Base-by-base conservation (phyloP, 306 rosid species). In the Prunus armeniaca region DNA sequence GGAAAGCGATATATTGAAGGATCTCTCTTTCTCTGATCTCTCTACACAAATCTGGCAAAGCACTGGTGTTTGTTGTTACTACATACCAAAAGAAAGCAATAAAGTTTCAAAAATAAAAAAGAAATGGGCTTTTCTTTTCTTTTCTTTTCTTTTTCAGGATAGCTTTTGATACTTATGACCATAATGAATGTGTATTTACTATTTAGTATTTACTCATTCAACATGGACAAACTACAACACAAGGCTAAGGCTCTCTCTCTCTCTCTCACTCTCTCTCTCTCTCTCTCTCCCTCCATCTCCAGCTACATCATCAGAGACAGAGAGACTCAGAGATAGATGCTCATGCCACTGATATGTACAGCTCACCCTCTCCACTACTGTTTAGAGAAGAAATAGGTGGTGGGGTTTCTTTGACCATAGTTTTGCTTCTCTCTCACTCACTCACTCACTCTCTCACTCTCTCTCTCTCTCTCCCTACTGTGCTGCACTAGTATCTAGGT, bases 1-100 rank as follows among this genome's bases (percentile, higher is more conserved):
- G 67, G 90, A 88, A 85, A 87, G 86, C 84, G 89, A 89, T 88
- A 30, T 15, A 30, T 28, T 84, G 85, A 78, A 80, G 84, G 84
- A 85, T 86, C 86, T 89, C 82, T 76, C 73, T 20, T 18, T 46
- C 46, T 75, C 86, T 57, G 67, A 57, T 76, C 70, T 71, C 70
- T 73, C 79, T 67, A 78, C 82, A 86, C 87, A 81, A 82, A 88
- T 87, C 93, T 78, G 80, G 88, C 83, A 84, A 74, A 22, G 61
- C 65, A 66, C 49, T 41, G 49, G 30, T 14, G 55, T 20, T 45
- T 18, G 58, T 76, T 2, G 67, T 55, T 41, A 75, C 75, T 58
- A 79, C 80, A 49, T 71, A 75, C 70, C 58, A 76, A 76, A 81
- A 77, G 24, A 51, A 79, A 76, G 60, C 80, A 47, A 79, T 65